phyloP scores from a whole-genome alignment of 2,329 filamentous ascomycete species.

The Celoporthe dispersa region DNA sequence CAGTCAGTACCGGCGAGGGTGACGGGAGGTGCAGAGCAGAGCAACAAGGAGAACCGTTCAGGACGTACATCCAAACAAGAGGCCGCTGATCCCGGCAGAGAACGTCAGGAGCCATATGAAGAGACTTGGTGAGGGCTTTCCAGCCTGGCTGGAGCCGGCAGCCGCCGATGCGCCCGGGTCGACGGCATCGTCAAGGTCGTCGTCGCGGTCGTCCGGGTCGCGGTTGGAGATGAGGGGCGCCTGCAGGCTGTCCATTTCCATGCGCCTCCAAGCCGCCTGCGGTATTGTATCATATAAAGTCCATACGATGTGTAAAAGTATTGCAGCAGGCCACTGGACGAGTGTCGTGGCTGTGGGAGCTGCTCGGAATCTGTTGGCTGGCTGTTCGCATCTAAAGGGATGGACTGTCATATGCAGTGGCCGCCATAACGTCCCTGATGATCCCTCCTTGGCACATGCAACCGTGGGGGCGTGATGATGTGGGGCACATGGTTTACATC shows the following conservation, averaged over 20 bases:
- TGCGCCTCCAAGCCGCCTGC: background rate
- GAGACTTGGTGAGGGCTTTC: conserved; percentile 43
- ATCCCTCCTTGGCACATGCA: conserved; percentile 4
- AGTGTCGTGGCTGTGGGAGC: background rate
- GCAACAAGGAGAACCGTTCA: background rate
- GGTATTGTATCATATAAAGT: background rate
- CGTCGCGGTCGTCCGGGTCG: conserved; percentile 32
- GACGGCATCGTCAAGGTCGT: conserved; percentile 37
- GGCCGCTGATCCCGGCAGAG: conserved; percentile 68
- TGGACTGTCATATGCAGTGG: background rate
- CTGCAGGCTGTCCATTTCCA: conserved; percentile 32
- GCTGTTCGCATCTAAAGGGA: background rate
- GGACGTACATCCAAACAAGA: conserved; percentile 67
- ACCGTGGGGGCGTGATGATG: background rate
- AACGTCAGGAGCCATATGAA: conserved; percentile 67
- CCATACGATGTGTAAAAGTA: background rate
- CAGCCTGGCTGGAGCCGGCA: conserved; percentile 24
- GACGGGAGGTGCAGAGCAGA: background rate
- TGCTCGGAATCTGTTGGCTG: background rate
- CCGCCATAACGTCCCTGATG: background rate
- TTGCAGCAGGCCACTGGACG: background rate
- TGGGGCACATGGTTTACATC: background rate
- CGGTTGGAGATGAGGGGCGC: conserved; percentile 45
- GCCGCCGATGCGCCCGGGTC: conserved; percentile 20
- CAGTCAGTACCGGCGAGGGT: conserved; percentile 16